Percentiles rank a stretch among this genome's conserved stretches.
These are phyloP conservation scores for Senecio squalidus DNA, from an alignment of 140 eudicot species.

Conservation along the genomic window DNA sequence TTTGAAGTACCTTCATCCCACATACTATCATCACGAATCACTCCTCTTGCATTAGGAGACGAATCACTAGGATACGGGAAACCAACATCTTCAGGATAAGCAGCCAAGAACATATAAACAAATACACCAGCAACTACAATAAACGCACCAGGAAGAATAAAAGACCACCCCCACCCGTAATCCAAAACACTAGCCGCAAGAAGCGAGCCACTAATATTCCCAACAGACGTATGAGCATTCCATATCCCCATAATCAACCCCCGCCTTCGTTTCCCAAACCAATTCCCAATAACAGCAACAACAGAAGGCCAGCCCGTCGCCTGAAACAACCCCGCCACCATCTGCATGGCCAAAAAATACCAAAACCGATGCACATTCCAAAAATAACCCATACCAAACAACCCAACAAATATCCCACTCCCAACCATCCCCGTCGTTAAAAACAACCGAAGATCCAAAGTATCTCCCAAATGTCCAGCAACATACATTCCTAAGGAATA, in stretches of 20 bases:
- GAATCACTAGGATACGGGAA: conserved; percentile 45
- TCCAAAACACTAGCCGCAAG: conserved; percentile 85
- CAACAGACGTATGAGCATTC: conserved; percentile 95
- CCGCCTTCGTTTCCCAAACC: conserved; percentile 88
- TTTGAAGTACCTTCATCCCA: conserved; percentile 34
- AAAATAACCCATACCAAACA: conserved; percentile 82
- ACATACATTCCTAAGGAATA: conserved; percentile 84
- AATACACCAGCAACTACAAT: conserved; percentile 56
- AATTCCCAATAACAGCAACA: conserved; percentile 88
- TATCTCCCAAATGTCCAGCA: conserved; percentile 92
- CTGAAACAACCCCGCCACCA: conserved; percentile 94
- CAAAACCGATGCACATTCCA: conserved; percentile 68
- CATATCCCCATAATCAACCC: conserved; percentile 96
- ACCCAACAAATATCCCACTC: conserved; percentile 76
- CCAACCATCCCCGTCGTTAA: conserved; percentile 80
- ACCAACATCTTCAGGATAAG: conserved; percentile 91
- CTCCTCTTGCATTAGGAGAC: conserved; percentile 17
- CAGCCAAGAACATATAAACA: conserved; percentile 71
- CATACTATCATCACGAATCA: conserved; percentile 13
- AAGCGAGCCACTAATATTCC: conserved; percentile 79
- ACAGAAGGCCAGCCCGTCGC: conserved; percentile 99
- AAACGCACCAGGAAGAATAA: conserved; percentile 69
- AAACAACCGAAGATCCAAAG: conserved; percentile 66
- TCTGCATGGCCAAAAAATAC: conserved; percentile 71
- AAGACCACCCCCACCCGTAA: conserved; percentile 98